Evolutionary conservation across 441 rosid genomes (phyloP).

Genomic region (Cnidoscolus chayamansa): DNA sequence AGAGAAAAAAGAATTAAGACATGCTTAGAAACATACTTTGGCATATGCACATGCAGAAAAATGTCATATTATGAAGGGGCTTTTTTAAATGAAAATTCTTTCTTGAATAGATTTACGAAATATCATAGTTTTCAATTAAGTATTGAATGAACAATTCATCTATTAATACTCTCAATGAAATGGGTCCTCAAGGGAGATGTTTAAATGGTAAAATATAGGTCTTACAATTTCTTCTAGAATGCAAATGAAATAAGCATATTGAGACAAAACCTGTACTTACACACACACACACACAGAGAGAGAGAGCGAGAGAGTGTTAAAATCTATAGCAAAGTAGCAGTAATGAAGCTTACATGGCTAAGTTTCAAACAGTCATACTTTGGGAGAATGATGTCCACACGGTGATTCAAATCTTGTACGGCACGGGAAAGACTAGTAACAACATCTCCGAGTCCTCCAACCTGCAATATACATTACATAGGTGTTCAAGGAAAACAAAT

Average conservation of each 20-base stretch:
- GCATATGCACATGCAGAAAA: too few relatives aligned
- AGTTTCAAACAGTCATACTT: constrained; percentile 86
- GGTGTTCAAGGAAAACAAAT: not conserved
- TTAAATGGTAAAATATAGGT: not conserved
- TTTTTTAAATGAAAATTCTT: not conserved
- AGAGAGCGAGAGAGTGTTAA: not conserved
- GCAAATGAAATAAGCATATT: not conserved
- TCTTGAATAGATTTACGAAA: not conserved
- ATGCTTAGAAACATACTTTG: not conserved
- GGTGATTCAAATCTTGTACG: constrained; percentile 88
- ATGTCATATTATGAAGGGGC: not conserved
- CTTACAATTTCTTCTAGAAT: not conserved
- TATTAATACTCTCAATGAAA: not conserved
- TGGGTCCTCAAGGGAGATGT: not conserved
- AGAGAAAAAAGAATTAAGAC: not conserved
- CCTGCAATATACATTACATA: constrained; percentile 48
- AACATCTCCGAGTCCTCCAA: constrained; percentile 97
- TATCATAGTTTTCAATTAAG: not conserved
- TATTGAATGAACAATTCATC: not conserved
- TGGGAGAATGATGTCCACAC: constrained; percentile 79
- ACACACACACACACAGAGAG: not conserved
- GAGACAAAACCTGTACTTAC: constrained; percentile 1
- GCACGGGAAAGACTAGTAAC: constrained; percentile 98
- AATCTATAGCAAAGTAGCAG: too few relatives aligned
- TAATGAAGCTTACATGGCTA: constrained; percentile 54